Evolutionary conservation across 441 rosid genomes (phyloP).

Genomic region (Corymbia calophylla): DNA sequence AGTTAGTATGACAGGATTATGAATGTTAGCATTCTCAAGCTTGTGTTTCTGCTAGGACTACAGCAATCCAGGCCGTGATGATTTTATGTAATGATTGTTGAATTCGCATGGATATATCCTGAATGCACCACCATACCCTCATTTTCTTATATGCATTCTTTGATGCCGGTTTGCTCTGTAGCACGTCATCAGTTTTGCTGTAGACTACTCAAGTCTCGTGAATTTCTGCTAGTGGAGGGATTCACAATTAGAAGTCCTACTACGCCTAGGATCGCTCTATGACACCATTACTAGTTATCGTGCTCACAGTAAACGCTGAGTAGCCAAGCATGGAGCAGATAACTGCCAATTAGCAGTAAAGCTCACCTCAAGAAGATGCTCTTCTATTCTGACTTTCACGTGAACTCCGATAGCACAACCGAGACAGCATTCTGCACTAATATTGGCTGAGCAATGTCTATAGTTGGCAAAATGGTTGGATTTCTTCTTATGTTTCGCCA

Average conservation of each 20-base stretch:
- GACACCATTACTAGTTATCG: background rate
- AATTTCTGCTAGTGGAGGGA: background rate
- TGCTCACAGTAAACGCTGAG: too few species aligned
- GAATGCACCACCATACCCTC: background rate
- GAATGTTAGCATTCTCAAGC: too few species aligned
- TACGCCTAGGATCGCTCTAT: background rate
- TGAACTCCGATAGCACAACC: too few species aligned
- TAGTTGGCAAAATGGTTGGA: background rate
- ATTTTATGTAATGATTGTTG: background rate
- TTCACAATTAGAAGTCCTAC: background rate
- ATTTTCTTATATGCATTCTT: background rate
- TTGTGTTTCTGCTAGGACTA: too few species aligned
- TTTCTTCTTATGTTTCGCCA: too few species aligned
- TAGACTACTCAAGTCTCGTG: background rate
- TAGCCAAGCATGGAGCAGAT: too few species aligned
- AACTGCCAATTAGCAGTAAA: too few species aligned
- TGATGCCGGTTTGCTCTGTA: background rate
- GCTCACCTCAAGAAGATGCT: too few species aligned
- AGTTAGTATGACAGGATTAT: background rate
- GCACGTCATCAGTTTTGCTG: background rate
- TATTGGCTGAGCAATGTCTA: background rate
- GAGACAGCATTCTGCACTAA: background rate
- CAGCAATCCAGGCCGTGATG: background rate
- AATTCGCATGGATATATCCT: accelerated
- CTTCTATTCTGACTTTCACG: too few species aligned